Evolutionary conservation across 2,329 filamentous ascomycete genomes (phyloP).

Genomic region (Neopestalotiopsis clavispora): DNA sequence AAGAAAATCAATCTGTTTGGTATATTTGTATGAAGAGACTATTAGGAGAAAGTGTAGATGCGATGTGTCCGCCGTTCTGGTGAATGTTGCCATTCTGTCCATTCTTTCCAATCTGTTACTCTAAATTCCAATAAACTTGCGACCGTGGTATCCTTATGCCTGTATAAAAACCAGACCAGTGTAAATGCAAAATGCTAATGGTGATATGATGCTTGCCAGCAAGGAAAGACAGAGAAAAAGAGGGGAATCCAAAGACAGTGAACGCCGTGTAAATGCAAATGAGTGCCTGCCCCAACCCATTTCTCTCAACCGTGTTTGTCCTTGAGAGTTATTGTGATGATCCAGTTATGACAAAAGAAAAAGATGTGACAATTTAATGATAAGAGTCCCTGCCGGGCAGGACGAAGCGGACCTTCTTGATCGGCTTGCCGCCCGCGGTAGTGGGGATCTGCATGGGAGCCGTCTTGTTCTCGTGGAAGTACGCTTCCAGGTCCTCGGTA

Average conservation of each 20-base stretch:
- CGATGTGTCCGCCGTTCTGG: background rate
- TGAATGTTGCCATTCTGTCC: constrained; percentile 11
- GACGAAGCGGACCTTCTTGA: constrained; percentile 62
- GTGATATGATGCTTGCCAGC: background rate
- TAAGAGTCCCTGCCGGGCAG: constrained; percentile 48
- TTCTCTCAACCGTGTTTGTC: background rate
- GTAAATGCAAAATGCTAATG: background rate
- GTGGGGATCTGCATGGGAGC: constrained; percentile 45
- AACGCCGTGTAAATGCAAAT: constrained; percentile 20
- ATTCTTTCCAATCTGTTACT: background rate
- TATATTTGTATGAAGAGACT: background rate
- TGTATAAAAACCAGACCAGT: background rate
- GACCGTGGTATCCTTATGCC: constrained; percentile 4
- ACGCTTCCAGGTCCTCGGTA: constrained; percentile 34
- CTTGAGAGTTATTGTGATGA: constrained; percentile 5
- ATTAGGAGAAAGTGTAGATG: constrained; percentile 6
- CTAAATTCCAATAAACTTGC: background rate
- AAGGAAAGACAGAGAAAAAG: background rate
- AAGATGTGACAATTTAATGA: background rate
- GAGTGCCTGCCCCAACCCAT: background rate
- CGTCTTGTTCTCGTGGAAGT: constrained; percentile 30
- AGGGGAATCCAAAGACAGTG: too few relatives aligned
- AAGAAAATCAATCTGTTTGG: background rate
- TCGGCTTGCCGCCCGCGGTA: constrained; percentile 47
- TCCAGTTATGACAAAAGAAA: constrained; percentile 7